Evolutionary conservation across 352 stramenopile genomes (phyloP).

Genomic region (Blastocystis sp.): DNA sequence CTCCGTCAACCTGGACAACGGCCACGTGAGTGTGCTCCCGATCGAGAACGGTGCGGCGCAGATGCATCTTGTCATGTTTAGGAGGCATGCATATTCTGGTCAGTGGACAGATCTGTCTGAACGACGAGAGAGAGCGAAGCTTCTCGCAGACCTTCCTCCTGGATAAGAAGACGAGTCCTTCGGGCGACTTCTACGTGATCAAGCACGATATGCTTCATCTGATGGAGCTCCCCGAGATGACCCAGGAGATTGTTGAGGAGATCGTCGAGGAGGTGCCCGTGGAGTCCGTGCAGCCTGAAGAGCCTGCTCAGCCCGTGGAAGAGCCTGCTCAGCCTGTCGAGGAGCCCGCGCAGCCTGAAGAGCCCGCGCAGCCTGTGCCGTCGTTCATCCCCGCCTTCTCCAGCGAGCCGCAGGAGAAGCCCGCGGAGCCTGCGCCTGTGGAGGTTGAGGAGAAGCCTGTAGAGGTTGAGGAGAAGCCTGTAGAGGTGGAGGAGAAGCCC

Average conservation of each 20-base stretch:
- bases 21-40: constrained; percentile 40
- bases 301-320: background rate
- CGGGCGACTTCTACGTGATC: constrained; percentile 43
- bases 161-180: background rate
- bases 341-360: background rate
- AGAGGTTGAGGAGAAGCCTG: background rate
- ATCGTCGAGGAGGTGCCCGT: background rate
- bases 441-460: background rate
- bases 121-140: background rate
- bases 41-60: background rate
- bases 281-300: background rate
- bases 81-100: constrained; percentile 53
- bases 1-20: constrained; percentile 7
- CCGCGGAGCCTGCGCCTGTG: background rate
- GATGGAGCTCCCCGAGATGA: constrained; percentile 25
- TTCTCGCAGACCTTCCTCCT: constrained; percentile 40
- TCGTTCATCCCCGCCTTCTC: background rate
- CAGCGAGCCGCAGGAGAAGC: background rate
- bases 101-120: constrained; percentile 17
- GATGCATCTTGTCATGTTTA: background rate
- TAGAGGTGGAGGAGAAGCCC: background rate
- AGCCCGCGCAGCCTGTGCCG: background rate
- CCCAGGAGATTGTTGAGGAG: background rate
- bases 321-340: background rate
- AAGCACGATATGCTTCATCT: constrained; percentile 32